Conservation (phyloP, 192 early-diverging fungal genomes). For the Coemansia sp. region DNA sequence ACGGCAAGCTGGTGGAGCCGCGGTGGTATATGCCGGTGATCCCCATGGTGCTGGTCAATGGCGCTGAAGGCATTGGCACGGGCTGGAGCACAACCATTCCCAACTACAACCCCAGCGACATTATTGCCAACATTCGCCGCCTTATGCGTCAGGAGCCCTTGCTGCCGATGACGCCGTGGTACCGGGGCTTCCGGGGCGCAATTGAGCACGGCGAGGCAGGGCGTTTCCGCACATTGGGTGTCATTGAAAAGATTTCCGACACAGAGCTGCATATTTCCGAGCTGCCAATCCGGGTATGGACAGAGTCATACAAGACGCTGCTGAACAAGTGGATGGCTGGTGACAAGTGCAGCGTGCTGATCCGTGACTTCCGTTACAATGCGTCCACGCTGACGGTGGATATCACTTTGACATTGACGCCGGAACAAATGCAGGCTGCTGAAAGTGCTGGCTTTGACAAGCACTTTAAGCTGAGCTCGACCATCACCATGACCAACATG, state of each 20-base stretch:
- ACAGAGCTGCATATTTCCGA: constrained; percentile 84
- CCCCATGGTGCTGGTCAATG: constrained; percentile 94
- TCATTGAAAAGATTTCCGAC: constrained; percentile 66
- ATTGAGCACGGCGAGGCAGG: constrained; percentile 60
- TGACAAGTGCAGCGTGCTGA: constrained; percentile 68
- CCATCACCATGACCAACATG: constrained; percentile 83
- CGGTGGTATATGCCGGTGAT: constrained; percentile 92
- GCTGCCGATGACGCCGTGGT: constrained; percentile 86
- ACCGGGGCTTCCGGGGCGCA: constrained; percentile 83
- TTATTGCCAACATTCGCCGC: constrained; percentile 79
- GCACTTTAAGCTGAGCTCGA: constrained; percentile 70
- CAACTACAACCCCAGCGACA: constrained; percentile 84
- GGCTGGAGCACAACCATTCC: constrained; percentile 81
- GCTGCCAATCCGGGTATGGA: constrained; percentile 87
- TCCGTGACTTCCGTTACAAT: constrained; percentile 61
- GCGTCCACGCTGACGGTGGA: constrained; percentile 47
- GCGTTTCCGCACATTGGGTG: constrained; percentile 69
- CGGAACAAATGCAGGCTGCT: constrained; percentile 67
- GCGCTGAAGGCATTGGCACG: constrained; percentile 93
- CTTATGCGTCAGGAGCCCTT: constrained; percentile 74
- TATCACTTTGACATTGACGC: constrained; percentile 49
- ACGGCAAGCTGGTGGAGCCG: constrained; percentile 90
- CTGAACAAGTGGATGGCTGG: constrained; percentile 74
- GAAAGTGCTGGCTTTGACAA: constrained; percentile 79
- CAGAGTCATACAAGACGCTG: constrained; percentile 79